These are phyloP conservation scores for Pseudognaphalium luteoalbum DNA, from an alignment of 129 eudicot species.

Conservation along the genomic window DNA sequence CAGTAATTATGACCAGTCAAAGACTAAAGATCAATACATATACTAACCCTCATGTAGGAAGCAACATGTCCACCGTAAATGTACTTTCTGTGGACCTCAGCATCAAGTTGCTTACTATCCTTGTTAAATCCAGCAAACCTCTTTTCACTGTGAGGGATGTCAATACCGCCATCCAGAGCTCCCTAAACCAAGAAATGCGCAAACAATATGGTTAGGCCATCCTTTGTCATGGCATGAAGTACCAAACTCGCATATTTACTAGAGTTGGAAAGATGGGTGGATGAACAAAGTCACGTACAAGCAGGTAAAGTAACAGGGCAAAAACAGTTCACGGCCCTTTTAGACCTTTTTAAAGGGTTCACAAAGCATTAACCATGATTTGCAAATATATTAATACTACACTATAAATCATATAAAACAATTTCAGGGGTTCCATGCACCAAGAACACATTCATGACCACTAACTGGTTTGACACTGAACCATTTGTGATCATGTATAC, in stretches of 20 bases:
- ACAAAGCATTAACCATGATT: too few relatives aligned
- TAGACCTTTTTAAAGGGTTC: neutral
- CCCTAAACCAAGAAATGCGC: conserved; percentile 32
- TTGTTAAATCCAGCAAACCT: conserved; percentile 55
- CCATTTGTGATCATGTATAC: neutral
- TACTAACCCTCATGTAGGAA: conserved; percentile 53
- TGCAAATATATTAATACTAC: neutral
- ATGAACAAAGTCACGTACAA: too few relatives aligned
- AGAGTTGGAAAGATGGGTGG: neutral
- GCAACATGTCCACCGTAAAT: conserved; percentile 66
- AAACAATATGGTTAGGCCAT: neutral
- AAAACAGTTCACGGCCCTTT: neutral
- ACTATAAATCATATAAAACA: too few relatives aligned
- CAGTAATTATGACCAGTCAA: neutral
- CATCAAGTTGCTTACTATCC: conserved; percentile 56
- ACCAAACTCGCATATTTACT: neutral
- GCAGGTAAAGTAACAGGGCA: neutral
- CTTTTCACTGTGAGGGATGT: conserved; percentile 63
- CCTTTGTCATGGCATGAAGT: neutral
- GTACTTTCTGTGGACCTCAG: conserved; percentile 58
- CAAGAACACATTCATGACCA: neutral
- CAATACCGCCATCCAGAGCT: conserved; percentile 59
- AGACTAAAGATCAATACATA: neutral
- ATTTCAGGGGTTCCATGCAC: neutral
- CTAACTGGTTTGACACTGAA: too few relatives aligned